phyloP scores from a whole-genome alignment of 257 asterid species.

The Ilex asprella region DNA sequence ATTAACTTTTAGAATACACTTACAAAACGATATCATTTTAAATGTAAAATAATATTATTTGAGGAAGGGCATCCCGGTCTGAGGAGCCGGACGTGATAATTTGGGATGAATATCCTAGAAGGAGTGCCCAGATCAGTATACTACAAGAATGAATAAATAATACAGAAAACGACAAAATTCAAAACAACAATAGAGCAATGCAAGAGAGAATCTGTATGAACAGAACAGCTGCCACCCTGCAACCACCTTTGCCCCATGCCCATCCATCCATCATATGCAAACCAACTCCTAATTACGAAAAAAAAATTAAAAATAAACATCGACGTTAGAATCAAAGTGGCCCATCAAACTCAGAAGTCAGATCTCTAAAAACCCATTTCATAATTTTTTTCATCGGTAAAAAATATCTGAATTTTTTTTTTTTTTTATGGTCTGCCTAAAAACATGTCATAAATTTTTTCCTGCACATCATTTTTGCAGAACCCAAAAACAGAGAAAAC shows the following conservation, averaged over 20 bases:
- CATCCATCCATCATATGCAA: background rate
- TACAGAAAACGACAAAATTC: background rate
- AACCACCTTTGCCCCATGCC: conserved; percentile 17
- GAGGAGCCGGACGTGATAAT: too few relatives aligned
- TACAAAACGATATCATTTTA: too few relatives aligned
- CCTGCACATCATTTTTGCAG: conserved; percentile 4
- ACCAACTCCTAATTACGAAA: too few relatives aligned
- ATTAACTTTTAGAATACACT: too few relatives aligned
- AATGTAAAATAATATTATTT: too few relatives aligned
- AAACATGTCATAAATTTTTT: background rate
- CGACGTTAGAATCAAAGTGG: background rate
- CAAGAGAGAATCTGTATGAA: conserved; percentile 20
- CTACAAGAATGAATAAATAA: background rate
- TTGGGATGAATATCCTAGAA: too few relatives aligned
- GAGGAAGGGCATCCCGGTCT: too few relatives aligned
- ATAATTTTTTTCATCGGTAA: too few relatives aligned
- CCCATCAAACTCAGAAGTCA: conserved; percentile 13
- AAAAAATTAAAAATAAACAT: too few relatives aligned
- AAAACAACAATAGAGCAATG: conserved; percentile 2
- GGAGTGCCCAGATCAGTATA: background rate
- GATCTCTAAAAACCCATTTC: conserved; percentile 4
- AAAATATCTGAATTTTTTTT: too few relatives aligned
- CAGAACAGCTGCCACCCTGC: conserved; percentile 15
- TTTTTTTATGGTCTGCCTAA: too few relatives aligned
- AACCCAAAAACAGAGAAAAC: conserved; percentile 5